Percentiles rank a stretch among this genome's conserved stretches.
These are phyloP conservation scores for Pythium phragmitis DNA, from an alignment of 352 stramenopile species.

Conservation along the genomic window DNA sequence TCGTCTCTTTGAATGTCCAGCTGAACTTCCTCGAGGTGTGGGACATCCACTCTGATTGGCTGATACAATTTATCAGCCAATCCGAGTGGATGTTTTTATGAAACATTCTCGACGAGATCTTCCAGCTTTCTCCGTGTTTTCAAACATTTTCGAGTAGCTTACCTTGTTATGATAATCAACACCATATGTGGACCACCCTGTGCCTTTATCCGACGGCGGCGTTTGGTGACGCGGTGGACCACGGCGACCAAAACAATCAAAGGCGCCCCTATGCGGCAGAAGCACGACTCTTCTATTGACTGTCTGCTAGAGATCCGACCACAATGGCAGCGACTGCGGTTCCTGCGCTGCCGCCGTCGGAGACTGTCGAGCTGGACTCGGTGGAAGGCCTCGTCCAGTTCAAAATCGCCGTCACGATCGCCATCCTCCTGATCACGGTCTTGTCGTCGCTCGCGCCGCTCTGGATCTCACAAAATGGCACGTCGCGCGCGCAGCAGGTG, in stretches of 20 bases:
- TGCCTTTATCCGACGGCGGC: slow-evolving; percentile 14
- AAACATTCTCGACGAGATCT: no score
- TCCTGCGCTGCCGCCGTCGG: slow-evolving; percentile 10
- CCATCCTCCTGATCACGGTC: slow-evolving; percentile 57
- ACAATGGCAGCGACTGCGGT: background rate
- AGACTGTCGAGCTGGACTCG: slow-evolving; percentile 18
- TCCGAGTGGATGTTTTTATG: no score
- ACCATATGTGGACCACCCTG: background rate
- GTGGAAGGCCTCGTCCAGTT: slow-evolving; percentile 35
- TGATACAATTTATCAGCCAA: background rate
- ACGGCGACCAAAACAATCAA: background rate
- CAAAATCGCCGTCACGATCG: slow-evolving; percentile 49
- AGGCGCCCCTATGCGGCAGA: no score
- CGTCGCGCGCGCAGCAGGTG: slow-evolving; percentile 33
- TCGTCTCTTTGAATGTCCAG: background rate
- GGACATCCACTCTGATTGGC: slow-evolving; percentile 1
- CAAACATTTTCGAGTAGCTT: no score
- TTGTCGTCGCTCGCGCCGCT: slow-evolving; percentile 52
- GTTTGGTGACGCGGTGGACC: background rate
- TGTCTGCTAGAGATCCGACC: background rate
- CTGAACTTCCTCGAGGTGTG: slow-evolving; percentile 5
- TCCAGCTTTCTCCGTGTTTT: no score
- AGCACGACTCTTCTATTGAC: background rate
- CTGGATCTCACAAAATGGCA: slow-evolving; percentile 51
- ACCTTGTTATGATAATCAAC: slow-evolving; percentile 5